Evolutionary conservation across 2,329 filamentous ascomycete species (phyloP).

Genomic region (Chaetothyriales sp.): DNA sequence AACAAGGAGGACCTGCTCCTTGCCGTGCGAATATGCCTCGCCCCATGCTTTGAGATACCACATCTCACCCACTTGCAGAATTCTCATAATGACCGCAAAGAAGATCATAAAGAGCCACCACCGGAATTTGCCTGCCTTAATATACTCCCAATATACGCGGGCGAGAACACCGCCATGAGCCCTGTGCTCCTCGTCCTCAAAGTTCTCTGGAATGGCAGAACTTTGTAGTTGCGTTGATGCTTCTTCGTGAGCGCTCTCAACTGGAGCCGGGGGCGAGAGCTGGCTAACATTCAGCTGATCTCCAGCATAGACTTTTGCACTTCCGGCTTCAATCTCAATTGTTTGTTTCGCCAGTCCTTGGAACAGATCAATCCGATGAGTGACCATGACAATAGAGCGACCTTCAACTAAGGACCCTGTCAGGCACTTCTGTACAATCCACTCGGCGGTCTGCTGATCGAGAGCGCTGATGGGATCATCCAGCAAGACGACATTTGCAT

Average conservation of each 20-base stretch:
- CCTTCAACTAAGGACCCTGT: constrained; percentile 40
- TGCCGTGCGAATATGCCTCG: constrained; percentile 48
- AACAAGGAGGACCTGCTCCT: constrained; percentile 19
- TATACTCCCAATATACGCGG: constrained; percentile 70
- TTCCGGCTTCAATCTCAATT: constrained; percentile 53
- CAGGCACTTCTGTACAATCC: constrained; percentile 45
- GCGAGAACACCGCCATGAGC: constrained; percentile 62
- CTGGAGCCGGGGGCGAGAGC: constrained; percentile 28
- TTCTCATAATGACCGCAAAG: constrained; percentile 32
- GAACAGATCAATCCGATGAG: constrained; percentile 57
- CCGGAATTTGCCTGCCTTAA: constrained; percentile 61
- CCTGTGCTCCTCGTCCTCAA: constrained; percentile 64
- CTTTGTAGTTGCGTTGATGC: constrained; percentile 20
- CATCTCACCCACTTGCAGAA: constrained; percentile 50
- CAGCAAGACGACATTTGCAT: constrained; percentile 40
- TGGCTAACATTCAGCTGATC: constrained; percentile 28
- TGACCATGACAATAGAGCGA: constrained; percentile 46
- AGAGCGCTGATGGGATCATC: constrained; percentile 49
- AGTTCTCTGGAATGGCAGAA: constrained; percentile 54
- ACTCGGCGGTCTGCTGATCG: constrained; percentile 52
- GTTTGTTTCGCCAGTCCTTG: constrained; percentile 59
- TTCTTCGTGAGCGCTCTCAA: constrained; percentile 24
- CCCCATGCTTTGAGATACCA: constrained; percentile 85
- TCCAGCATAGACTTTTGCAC: constrained; percentile 33
- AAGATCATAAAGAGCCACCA: constrained; percentile 58